A percentile compares a stretch with the other conserved stretches of the same genome.
phyloP scores from a whole-genome alignment of 1,139 yeast genomes.

The Yamadazyma triangularis region DNA sequence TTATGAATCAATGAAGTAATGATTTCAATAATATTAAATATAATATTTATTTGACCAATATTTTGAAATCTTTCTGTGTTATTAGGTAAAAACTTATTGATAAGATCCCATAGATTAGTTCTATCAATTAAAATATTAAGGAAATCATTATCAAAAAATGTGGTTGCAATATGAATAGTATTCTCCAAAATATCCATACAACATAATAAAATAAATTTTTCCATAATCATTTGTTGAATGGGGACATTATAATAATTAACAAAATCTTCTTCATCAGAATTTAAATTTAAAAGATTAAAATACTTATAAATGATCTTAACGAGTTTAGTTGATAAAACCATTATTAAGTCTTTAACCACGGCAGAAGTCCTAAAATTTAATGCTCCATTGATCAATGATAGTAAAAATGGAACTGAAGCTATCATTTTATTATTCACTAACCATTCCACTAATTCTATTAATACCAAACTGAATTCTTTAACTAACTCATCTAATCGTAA shows the following conservation, averaged over 20 bases:
- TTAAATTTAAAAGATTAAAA: conserved; percentile 1
- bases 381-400: conserved; percentile 49
- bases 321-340: conserved; percentile 15
- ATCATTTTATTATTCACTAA: conserved; percentile 21
- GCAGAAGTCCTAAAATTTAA: conserved; percentile 58
- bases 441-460: conserved; percentile 30
- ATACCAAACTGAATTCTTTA: conserved; percentile 31
- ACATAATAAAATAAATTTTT: conserved; percentile 45
- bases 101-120: conserved; percentile 11
- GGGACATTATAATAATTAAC: conserved; percentile 27
- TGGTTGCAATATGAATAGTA: conserved; percentile 16
- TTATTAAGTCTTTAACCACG: conserved; percentile 28
- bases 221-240: conserved; percentile 41
- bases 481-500: conserved; percentile 42
- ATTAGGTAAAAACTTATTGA: conserved; percentile 31
- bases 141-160: conserved; percentile 9
- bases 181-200: conserved; percentile 54
- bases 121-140: neutral
- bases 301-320: conserved; percentile 15
- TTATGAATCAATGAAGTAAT: conserved; percentile 14
- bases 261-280: conserved; percentile 9
- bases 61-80: conserved; percentile 36
- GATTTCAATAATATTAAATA: conserved; percentile 37
- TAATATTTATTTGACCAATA: conserved; percentile 35
- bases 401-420: conserved; percentile 49